These are phyloP conservation scores for Echites panduratus DNA, from an alignment of 257 asterid genomes.

Conservation along the genomic window DNA sequence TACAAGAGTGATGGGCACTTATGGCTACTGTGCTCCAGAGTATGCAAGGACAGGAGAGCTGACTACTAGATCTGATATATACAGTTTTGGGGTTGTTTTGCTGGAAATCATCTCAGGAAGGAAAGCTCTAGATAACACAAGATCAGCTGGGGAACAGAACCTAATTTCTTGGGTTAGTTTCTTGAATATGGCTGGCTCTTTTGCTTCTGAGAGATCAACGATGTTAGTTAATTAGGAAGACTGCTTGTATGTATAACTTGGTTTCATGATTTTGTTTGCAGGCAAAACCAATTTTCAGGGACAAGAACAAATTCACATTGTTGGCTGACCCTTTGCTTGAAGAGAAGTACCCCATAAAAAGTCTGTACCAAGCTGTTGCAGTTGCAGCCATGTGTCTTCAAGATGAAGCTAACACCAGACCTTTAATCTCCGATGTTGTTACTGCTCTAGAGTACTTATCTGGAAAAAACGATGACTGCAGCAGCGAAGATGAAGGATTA, in stretches of 20 bases:
- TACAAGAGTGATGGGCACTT: conserved; percentile 44
- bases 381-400: conserved; percentile 48
- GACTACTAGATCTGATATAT: conserved; percentile 40
- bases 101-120: conserved; percentile 45
- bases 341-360: conserved; percentile 30
- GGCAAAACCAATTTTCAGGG: conserved; percentile 40
- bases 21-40: conserved; percentile 49
- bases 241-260: neutral
- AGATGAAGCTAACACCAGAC: conserved; percentile 40
- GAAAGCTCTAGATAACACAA: conserved; percentile 41
- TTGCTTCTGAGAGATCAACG: neutral
- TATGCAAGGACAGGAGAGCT: conserved; percentile 39
- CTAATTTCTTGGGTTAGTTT: conserved; percentile 39
- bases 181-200: neutral
- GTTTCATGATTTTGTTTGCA: conserved; percentile 13
- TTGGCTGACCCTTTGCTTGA: conserved; percentile 39
- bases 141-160: conserved; percentile 32
- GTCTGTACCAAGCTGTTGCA: conserved; percentile 36
- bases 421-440: conserved; percentile 38
- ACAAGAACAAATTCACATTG: conserved; percentile 22
- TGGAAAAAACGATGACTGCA: conserved; percentile 11
- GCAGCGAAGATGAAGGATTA: conserved; percentile 19
- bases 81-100: conserved; percentile 44
- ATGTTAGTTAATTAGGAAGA: neutral
- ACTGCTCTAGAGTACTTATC: conserved; percentile 44